Conservation (phyloP, 139 green algal genomes). For the Micromonas pusilla region DNA sequence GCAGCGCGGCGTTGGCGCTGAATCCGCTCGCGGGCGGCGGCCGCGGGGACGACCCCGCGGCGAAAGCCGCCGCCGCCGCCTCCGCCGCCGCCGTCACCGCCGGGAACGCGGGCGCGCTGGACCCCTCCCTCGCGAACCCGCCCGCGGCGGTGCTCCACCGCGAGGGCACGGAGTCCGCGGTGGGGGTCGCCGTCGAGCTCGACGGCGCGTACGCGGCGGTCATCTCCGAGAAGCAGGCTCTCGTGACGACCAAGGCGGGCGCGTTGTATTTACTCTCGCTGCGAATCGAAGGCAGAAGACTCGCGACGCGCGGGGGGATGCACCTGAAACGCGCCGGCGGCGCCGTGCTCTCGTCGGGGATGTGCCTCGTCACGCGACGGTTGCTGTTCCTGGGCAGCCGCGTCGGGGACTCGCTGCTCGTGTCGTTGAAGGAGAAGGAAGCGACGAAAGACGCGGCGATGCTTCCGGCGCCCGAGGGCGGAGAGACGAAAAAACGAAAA, state of each 20-base stretch:
- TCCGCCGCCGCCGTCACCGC: neutral
- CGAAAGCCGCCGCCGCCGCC: neutral
- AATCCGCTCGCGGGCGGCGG: slow-evolving; percentile 28
- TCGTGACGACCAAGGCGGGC: slow-evolving; percentile 55
- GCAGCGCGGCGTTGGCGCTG: slow-evolving; percentile 42
- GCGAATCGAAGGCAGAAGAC: slow-evolving; percentile 31
- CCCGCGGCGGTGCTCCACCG: neutral
- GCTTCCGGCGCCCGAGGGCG: neutral
- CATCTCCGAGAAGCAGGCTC: slow-evolving; percentile 26
- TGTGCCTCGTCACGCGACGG: slow-evolving; percentile 34
- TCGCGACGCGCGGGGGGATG: slow-evolving; percentile 22
- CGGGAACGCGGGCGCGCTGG: neutral
- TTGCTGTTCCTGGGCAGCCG: slow-evolving; percentile 77
- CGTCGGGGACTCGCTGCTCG: slow-evolving; percentile 71
- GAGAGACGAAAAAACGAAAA: slow-evolving; percentile 23
- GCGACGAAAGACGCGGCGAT: slow-evolving; percentile 5
- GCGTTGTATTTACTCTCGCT: slow-evolving; percentile 54
- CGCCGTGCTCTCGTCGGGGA: slow-evolving; percentile 37
- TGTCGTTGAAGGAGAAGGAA: slow-evolving; percentile 45
- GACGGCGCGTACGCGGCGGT: slow-evolving; percentile 36
- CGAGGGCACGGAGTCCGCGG: neutral
- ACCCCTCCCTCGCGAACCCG: neutral
- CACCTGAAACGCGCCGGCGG: slow-evolving; percentile 22
- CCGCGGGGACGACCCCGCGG: neutral
- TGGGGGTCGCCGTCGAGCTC: slow-evolving; percentile 28